Conservation (phyloP, 805 yeast genomes). For the Huiozyma naganishii region DNA sequence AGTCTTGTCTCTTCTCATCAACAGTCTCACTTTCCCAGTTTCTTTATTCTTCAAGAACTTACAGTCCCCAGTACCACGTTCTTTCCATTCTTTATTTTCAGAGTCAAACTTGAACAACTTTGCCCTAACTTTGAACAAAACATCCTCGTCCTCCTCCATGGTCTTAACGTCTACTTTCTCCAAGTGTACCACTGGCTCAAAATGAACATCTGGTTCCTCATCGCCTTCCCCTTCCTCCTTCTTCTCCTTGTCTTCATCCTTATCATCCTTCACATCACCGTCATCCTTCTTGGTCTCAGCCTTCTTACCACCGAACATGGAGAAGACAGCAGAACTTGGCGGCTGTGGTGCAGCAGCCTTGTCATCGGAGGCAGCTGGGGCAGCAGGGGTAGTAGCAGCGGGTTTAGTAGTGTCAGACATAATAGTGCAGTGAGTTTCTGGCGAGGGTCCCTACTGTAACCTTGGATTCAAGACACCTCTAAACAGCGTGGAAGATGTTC, state of each 20-base stretch:
- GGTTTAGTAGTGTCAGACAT: slow-evolving; percentile 14
- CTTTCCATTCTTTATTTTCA: slow-evolving; percentile 92
- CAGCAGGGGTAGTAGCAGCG: neutral
- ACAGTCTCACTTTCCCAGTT: slow-evolving; percentile 71
- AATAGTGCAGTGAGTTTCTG: neutral
- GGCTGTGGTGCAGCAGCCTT: slow-evolving; percentile 32
- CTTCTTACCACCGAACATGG: slow-evolving; percentile 91
- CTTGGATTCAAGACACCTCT: slow-evolving; percentile 16
- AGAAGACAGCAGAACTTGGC: slow-evolving; percentile 75
- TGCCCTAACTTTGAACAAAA: slow-evolving; percentile 78
- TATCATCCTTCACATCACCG: slow-evolving; percentile 16
- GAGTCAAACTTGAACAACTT: slow-evolving; percentile 84
- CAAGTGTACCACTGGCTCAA: slow-evolving; percentile 90
- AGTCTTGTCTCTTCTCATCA: slow-evolving; percentile 99
- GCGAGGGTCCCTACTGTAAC: too few relatives aligned
- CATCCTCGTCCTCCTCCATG: slow-evolving; percentile 85
- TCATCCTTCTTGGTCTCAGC: slow-evolving; percentile 37
- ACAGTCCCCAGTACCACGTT: slow-evolving; percentile 98
- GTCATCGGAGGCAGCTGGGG: slow-evolving; percentile 4
- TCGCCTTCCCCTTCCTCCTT: slow-evolving; percentile 32
- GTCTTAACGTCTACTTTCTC: slow-evolving; percentile 96
- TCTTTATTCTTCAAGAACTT: slow-evolving; percentile 85
- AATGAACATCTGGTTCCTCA: slow-evolving; percentile 55
- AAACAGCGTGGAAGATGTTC: too few relatives aligned
- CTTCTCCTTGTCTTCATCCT: slow-evolving; percentile 21